Evolutionary conservation across 1,284 basidiomycete genomes (phyloP), one percentile per base, ranked within the genome.

Genomic region (Apiotrichum montevideense): DNA sequence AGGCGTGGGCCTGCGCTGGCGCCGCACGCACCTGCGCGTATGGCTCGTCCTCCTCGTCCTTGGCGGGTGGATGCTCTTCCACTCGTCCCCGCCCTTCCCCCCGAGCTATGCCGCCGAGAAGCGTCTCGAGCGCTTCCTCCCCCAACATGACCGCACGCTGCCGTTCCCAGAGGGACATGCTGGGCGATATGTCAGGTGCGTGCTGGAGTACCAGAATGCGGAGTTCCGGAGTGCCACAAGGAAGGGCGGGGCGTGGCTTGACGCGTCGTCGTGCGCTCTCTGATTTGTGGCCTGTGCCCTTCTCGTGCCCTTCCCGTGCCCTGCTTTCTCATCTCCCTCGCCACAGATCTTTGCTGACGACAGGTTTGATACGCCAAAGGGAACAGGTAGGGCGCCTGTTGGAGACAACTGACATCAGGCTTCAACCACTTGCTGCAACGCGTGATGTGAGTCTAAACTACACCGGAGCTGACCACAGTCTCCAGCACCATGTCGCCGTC

Each of bases 401-500:
- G 8, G 35, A 46, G 6, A 3, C 34, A 2, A 11, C 52, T 50
- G 42, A 45, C 49, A 5, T 6, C 34, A 39, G 66, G 65, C 7
- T 69, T 72, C 57, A 71, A 66, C 50, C 66, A 69, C 54, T 62
- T 69, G 62, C 55, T 69, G 33, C 64, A 69, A 57, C 59, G 63
- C 33, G 60, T 64, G 4, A 51, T 71, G 65, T 67, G 43, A n/a
- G 59, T 35, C 37, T 3, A 32, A 29, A n/a, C 6, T 43, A 6
- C 10, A 29, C 8, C 15, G 3, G 5, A 34, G 3, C 54, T 54
- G 43, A 46, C 41, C 37, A 3, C 57, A 74, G 72, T 29, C 54
- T 77, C 33, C 69, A 76, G 50, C 73, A 75, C 44, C 72, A 75
- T 42, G 57, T 76, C 7, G 75, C 75, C 0, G 61, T 71, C 8